A percentile compares a stretch with the other conserved stretches of the same genome.
Conservation (phyloP, 2,329 filamentous ascomycete genomes). For the Monascus ruber region DNA sequence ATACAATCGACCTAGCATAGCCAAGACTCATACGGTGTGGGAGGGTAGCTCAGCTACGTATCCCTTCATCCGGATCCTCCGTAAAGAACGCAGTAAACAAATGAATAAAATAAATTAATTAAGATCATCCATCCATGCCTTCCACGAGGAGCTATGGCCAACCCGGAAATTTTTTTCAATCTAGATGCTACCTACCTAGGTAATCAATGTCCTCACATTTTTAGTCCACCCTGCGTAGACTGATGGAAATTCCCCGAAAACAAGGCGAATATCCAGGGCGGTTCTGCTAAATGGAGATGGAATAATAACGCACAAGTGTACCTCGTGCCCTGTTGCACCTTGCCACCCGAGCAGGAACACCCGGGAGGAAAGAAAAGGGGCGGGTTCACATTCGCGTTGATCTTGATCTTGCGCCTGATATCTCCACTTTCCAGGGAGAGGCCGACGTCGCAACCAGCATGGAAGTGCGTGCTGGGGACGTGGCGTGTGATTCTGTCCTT, state of each 20-base stretch:
- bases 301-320: constrained; percentile 14
- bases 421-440: constrained; percentile 15
- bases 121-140: no score
- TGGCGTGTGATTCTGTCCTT: constrained; percentile 39
- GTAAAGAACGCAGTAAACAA: no score
- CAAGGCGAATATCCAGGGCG: constrained; percentile 22
- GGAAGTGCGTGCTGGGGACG: constrained; percentile 36
- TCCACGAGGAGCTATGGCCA: no score
- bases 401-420: constrained; percentile 39
- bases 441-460: constrained; percentile 39
- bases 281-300: constrained; percentile 43
- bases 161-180: no score
- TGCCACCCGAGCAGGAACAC: no score
- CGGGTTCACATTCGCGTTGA: constrained; percentile 17
- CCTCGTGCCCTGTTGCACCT: constrained; percentile 5
- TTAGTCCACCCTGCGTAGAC: constrained; percentile 46
- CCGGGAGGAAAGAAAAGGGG: not conserved
- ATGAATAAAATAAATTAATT: no score
- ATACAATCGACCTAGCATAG: no score
- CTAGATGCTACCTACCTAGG: no score
- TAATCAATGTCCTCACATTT: constrained; percentile 39
- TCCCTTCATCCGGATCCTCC: no score
- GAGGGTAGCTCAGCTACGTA: no score
- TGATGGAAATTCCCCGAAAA: constrained; percentile 19
- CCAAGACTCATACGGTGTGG: no score